phyloP scores from a whole-genome alignment of 768 basidiomycete species.

The Suillus sp. region DNA sequence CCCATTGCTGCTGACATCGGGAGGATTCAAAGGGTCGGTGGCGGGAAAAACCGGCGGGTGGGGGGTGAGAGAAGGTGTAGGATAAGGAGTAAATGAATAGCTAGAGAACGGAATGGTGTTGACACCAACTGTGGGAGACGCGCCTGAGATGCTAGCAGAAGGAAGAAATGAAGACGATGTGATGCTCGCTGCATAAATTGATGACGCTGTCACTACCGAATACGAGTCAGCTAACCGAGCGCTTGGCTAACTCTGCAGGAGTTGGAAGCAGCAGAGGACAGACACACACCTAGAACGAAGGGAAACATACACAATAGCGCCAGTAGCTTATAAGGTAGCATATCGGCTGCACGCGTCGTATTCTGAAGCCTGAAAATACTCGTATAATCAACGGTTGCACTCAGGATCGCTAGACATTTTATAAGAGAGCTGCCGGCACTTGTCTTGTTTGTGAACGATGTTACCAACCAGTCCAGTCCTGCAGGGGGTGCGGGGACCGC shows the following conservation, averaged over 20 bases:
- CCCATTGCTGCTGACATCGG: slow-evolving; percentile 44
- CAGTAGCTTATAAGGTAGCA: not conserved
- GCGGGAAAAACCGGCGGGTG: slow-evolving; percentile 50
- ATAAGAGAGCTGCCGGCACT: too few species aligned
- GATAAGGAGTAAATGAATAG: slow-evolving; percentile 54
- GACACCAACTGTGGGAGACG: slow-evolving; percentile 21
- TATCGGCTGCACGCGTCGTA: not conserved
- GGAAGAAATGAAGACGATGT: not conserved
- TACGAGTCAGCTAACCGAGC: not conserved
- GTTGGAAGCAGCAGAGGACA: not conserved
- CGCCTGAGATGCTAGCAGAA: not conserved
- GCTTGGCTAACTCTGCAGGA: too few species aligned
- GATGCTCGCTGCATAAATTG: too few species aligned
- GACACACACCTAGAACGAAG: not conserved
- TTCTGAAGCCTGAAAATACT: not conserved
- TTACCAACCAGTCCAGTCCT: too few species aligned
- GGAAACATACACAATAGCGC: not conserved
- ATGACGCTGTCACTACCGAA: not conserved
- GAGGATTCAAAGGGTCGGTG: slow-evolving; percentile 53
- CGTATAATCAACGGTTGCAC: not conserved
- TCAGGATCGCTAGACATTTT: not conserved
- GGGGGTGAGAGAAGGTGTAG: slow-evolving; percentile 52
- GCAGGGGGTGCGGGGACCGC: too few species aligned
- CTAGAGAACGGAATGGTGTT: slow-evolving; percentile 37
- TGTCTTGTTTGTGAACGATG: too few species aligned